Conservation (phyloP, 805 yeast genomes). For the Suhomyces vadensis region DNA sequence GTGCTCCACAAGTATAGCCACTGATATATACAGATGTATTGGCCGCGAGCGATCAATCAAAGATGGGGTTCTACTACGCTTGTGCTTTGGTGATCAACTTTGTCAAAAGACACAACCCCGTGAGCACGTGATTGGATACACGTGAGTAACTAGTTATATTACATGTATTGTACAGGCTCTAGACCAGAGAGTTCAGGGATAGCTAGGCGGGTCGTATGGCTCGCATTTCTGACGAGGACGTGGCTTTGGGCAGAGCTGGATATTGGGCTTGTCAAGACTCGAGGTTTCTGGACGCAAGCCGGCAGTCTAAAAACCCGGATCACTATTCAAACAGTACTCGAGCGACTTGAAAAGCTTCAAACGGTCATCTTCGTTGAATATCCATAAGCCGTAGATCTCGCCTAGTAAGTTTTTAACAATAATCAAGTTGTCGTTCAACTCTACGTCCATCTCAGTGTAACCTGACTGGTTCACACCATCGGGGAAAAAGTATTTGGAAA, state of each 20-base stretch:
- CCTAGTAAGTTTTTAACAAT: conserved; percentile 68
- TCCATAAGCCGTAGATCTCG: conserved; percentile 77
- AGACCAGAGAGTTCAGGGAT: no score
- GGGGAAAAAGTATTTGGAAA: conserved; percentile 46
- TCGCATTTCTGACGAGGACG: no score
- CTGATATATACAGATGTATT: neutral
- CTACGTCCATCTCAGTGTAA: conserved; percentile 57
- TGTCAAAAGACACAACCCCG: neutral
- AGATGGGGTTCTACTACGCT: neutral
- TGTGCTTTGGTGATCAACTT: neutral
- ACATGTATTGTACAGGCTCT: no score
- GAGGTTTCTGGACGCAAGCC: no score
- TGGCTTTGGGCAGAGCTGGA: no score
- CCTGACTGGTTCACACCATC: conserved; percentile 30
- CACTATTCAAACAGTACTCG: conserved; percentile 40
- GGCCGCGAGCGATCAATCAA: no score
- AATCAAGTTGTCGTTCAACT: conserved; percentile 66
- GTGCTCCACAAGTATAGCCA: neutral
- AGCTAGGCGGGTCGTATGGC: no score
- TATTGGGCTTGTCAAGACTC: no score
- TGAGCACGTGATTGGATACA: no score
- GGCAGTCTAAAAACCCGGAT: conserved; percentile 16
- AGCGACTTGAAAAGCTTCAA: conserved; percentile 52
- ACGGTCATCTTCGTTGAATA: conserved; percentile 68
- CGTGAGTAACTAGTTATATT: no score